These are phyloP conservation scores for Jamesozyma spencerorum DNA, from an alignment of 805 yeast species.

Conservation along the genomic window DNA sequence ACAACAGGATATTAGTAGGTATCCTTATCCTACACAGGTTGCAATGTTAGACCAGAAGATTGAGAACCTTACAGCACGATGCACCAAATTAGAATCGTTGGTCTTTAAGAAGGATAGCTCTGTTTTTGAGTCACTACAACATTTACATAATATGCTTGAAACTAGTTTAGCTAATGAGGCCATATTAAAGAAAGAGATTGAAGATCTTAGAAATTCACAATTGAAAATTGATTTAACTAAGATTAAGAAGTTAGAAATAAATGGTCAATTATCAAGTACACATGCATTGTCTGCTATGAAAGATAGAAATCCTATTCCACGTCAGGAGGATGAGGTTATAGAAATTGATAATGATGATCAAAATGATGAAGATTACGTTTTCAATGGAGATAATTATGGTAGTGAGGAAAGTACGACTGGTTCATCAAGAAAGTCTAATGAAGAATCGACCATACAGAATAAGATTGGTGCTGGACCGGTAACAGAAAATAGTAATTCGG, in stretches of 20 bases:
- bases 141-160: slow-evolving; percentile 19
- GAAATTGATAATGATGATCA: background rate
- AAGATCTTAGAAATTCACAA: slow-evolving; percentile 1
- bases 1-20: background rate
- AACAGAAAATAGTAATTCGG: too few species aligned
- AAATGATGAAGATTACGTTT: background rate
- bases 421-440: background rate
- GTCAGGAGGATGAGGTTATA: too few species aligned
- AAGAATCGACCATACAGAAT: too few species aligned
- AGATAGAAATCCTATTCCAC: too few species aligned
- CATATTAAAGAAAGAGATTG: slow-evolving; percentile 18
- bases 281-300: too few species aligned
- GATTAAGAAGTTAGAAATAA: slow-evolving; percentile 3
- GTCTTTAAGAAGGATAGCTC: slow-evolving; percentile 13
- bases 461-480: too few species aligned
- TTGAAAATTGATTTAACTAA: slow-evolving; percentile 5
- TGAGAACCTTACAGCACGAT: slow-evolving; percentile 1
- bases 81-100: slow-evolving; percentile 10
- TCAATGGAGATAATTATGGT: too few species aligned
- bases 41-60: slow-evolving; percentile 2
- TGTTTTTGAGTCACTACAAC: slow-evolving; percentile 15
- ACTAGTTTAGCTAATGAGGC: slow-evolving; percentile 24
- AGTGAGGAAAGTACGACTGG: too few species aligned
- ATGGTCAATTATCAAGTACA: background rate
- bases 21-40: slow-evolving; percentile 7